Conservation (phyloP, 2,329 filamentous ascomycete species). For the Phoma herbarum region DNA sequence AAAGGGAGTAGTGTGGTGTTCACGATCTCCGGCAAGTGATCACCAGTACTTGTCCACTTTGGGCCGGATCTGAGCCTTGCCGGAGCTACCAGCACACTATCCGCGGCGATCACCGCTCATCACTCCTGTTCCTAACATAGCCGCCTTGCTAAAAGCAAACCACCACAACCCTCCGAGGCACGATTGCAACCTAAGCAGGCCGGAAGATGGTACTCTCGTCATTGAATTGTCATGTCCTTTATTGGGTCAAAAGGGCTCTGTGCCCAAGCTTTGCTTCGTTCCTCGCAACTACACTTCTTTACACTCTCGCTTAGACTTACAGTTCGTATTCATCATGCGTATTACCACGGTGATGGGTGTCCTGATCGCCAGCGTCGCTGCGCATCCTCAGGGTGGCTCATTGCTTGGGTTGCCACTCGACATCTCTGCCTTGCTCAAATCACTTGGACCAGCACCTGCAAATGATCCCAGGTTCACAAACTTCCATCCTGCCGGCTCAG, state of each 20-base stretch:
- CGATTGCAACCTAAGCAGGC: background rate
- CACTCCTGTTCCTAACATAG: conserved; percentile 15
- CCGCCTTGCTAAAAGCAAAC: background rate
- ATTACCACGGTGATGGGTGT: background rate
- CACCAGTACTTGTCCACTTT: background rate
- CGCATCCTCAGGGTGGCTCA: conserved; percentile 13
- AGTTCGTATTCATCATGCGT: conserved; percentile 5
- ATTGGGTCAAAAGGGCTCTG: conserved; percentile 12
- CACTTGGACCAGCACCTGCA: conserved; percentile 20
- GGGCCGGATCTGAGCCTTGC: conserved; percentile 11
- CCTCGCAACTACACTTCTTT: background rate
- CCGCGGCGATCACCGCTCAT: conserved; percentile 10
- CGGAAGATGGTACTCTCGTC: background rate
- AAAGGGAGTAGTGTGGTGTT: conserved; percentile 4
- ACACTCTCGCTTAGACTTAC: background rate
- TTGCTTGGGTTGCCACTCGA: conserved; percentile 22
- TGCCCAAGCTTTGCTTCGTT: background rate
- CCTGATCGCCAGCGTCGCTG: conserved; percentile 2
- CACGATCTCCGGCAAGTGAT: conserved; percentile 1
- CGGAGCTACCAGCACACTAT: conserved; percentile 4
- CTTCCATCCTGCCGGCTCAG: conserved; percentile 19
- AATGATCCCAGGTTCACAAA: conserved; percentile 27
- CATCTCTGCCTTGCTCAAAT: conserved; percentile 18
- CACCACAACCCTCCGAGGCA: background rate
- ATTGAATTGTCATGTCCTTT: conserved; percentile 8